Conservation (phyloP, 2,329 filamentous ascomycete species). For the Aspergillus sojae region DNA sequence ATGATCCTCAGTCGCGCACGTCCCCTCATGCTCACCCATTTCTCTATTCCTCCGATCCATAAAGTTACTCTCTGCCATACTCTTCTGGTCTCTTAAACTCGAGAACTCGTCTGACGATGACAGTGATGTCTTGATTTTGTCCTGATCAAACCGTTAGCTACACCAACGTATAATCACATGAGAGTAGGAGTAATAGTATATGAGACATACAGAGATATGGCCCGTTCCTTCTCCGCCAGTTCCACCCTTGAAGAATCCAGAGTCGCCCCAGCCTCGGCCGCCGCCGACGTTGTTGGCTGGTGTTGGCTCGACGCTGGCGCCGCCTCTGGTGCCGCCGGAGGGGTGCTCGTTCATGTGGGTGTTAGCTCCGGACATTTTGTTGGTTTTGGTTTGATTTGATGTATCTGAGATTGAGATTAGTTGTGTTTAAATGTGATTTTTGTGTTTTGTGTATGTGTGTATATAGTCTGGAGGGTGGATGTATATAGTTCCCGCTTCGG, state of each 20-base stretch:
- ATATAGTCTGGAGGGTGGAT: neutral
- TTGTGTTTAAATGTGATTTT: neutral
- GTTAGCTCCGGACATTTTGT: slow-evolving; percentile 5
- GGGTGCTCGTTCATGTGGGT: slow-evolving; percentile 16
- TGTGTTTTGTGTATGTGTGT: neutral
- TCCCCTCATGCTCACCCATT: slow-evolving; percentile 18
- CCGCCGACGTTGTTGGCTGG: slow-evolving; percentile 33
- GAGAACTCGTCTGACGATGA: slow-evolving; percentile 30
- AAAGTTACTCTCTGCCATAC: slow-evolving; percentile 25
- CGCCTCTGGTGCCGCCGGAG: slow-evolving; percentile 24
- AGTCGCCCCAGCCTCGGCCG: slow-evolving; percentile 27
- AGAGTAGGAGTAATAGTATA: neutral
- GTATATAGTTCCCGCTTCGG: neutral
- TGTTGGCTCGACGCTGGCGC: slow-evolving; percentile 28
- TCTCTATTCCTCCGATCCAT: slow-evolving; percentile 14
- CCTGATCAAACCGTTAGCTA: neutral
- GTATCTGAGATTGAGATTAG: neutral
- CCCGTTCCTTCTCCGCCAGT: slow-evolving; percentile 22
- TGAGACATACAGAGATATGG: slow-evolving; percentile 27
- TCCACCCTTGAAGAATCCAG: slow-evolving; percentile 24
- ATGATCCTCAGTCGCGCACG: slow-evolving; percentile 35
- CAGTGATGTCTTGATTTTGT: neutral
- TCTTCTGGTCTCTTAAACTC: slow-evolving; percentile 33
- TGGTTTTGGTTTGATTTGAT: neutral
- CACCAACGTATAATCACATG: no score